Percentiles rank a stretch among this genome's conserved stretches.
These are phyloP conservation scores for Iris pallida DNA, from an alignment of 116 monocot genomes.

Conservation along the genomic window DNA sequence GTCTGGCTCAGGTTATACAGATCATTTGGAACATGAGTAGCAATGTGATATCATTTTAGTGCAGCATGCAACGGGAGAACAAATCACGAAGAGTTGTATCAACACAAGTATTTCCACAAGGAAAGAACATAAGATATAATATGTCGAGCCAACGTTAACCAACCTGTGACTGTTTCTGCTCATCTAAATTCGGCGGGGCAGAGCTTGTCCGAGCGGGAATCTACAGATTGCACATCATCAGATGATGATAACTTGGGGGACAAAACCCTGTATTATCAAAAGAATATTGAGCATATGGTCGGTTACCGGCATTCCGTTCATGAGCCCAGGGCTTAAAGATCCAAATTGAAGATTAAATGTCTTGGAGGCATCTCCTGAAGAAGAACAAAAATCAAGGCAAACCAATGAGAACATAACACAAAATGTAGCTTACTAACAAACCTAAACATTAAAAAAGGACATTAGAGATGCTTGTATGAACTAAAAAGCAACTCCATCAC, in stretches of 20 bases:
- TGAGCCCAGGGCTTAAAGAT: conserved; percentile 62
- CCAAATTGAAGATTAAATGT: conserved; percentile 79
- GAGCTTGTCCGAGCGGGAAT: conserved; percentile 94
- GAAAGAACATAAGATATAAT: too few relatives aligned
- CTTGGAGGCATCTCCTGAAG: conserved; percentile 47
- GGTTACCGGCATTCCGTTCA: conserved; percentile 78
- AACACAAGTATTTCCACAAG: too few relatives aligned
- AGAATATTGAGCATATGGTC: neutral
- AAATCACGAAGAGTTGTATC: too few relatives aligned
- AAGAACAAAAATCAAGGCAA: conserved; percentile 6
- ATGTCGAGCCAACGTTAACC: neutral
- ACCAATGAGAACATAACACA: neutral
- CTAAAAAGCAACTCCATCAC: too few relatives aligned
- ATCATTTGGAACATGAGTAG: too few relatives aligned
- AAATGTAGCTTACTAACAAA: too few relatives aligned
- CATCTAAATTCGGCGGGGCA: conserved; percentile 92
- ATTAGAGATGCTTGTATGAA: too few relatives aligned
- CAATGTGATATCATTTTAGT: too few relatives aligned
- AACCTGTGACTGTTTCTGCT: conserved; percentile 85
- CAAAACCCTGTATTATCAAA: too few relatives aligned
- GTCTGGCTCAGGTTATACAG: too few relatives aligned
- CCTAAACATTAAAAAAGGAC: too few relatives aligned
- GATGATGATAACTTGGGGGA: neutral
- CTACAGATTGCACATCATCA: conserved; percentile 22
- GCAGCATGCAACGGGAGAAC: too few relatives aligned